Evolutionary conservation across 345 rosid species (phyloP), one percentile per base, ranked within the genome.

Genomic region (Hibiscus tridactylites): DNA sequence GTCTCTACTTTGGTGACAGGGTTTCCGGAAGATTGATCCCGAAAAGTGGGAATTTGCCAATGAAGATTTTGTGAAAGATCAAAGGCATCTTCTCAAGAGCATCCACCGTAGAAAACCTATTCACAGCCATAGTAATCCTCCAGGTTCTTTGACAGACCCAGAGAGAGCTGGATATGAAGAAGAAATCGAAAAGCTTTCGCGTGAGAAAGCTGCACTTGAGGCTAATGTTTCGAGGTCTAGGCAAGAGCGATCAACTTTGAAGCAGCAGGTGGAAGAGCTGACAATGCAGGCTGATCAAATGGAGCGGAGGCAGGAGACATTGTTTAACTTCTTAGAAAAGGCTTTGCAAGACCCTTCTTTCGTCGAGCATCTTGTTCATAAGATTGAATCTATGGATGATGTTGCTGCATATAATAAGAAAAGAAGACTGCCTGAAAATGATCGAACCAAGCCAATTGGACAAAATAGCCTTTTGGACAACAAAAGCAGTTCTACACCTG

Each of bases 41-140:
- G 96, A 95, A 82, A 87, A 71, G 74, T 95, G 99, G 99, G 97
- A 95, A 60, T 95, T 95, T 80, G 83, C 85, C 5, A 95, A 92
- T 80, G 97, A 95, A 61, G 97, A 87, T 21, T 92, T 95, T 78
- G 77, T 85, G 24, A 95, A 86, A 77, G 94, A 87, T 83, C 89
- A 89, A 74, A 90, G 83, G 87, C 97, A 90, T 87, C 93, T 89
- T 70, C 93, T 95, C 44, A 92, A 89, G 82, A 90, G 86, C 79
- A 95, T 95, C 80, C 89, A 85, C 78, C 81, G 96, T 35, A 83
- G 97, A 71, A 95, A 92, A 77, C 96, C 97, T 68, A 87, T 92
- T 72, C 94, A 95, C 49, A 95, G 99, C 85, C 99, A 92, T 7
- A 92, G 90, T 76, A 83, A 89, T 15, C 88, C 97, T 73, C 97